phyloP scores from a whole-genome alignment of 2,329 filamentous ascomycete species.

The Ophiostoma ips region DNA sequence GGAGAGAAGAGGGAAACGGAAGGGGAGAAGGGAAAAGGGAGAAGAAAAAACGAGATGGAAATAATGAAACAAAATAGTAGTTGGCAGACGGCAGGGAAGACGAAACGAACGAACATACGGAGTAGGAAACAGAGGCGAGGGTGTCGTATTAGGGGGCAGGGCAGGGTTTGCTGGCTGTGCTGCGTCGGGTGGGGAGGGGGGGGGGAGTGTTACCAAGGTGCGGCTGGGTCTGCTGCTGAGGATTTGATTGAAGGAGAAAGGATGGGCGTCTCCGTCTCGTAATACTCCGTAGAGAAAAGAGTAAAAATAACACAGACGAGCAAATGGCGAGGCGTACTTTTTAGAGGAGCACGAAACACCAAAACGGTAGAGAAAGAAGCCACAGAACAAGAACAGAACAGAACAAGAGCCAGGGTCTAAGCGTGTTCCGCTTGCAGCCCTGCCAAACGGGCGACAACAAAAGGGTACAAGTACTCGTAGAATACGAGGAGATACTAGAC shows the following conservation, averaged over 20 bases:
- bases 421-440: neutral
- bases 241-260: neutral
- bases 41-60: neutral
- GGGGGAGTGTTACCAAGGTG: constrained; percentile 4
- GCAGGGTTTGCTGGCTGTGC: neutral
- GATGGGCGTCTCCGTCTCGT: neutral
- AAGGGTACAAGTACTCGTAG: neutral
- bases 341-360: neutral
- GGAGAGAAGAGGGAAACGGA: neutral
- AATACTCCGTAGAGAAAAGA: neutral
- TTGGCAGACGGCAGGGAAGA: neutral
- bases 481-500: too few relatives aligned
- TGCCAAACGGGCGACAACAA: neutral
- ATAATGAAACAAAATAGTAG: neutral
- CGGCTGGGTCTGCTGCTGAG: constrained; percentile 4
- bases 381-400: neutral
- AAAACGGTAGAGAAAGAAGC: neutral
- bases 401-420: neutral
- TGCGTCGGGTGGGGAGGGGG: constrained; percentile 1
- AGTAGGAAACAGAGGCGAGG: neutral
- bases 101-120: neutral
- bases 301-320: neutral
- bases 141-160: neutral
- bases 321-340: neutral
- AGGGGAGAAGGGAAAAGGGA: neutral